A percentile compares a stretch with the other conserved stretches of the same genome.
Evolutionary conservation across 2,329 filamentous ascomycete species (phyloP).

Genomic region (Penicillium crustosum): DNA sequence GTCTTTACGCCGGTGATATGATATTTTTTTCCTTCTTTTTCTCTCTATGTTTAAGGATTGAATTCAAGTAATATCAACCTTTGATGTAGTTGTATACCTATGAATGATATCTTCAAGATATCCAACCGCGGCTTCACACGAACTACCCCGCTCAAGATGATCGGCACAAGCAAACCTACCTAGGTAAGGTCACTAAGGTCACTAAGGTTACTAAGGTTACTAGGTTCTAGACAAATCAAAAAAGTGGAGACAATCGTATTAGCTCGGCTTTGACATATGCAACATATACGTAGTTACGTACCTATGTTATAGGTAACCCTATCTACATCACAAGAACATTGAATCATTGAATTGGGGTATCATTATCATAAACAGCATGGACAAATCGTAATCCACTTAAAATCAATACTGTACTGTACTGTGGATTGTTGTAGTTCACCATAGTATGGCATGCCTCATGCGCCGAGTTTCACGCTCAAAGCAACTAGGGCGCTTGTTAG

Average conservation of each 20-base stretch:
- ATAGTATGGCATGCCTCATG: background rate
- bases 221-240: background rate
- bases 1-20: background rate
- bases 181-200: too few species aligned
- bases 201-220: too few species aligned
- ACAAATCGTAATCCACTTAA: too few species aligned
- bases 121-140: slow-evolving; percentile 10
- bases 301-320: too few species aligned
- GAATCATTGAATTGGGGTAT: background rate
- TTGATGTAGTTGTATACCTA: too few species aligned
- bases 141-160: background rate
- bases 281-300: too few species aligned
- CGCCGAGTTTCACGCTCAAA: background rate
- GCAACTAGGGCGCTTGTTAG: background rate
- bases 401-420: background rate
- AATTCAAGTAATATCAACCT: background rate
- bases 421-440: background rate
- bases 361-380: background rate
- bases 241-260: background rate
- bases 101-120: too few species aligned
- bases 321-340: background rate
- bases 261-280: too few species aligned
- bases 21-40: too few species aligned
- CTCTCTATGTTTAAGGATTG: too few species aligned
- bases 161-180: too few species aligned